Percentiles rank a stretch among this genome's conserved stretches.
These are phyloP conservation scores for Penicillium lagena DNA, from an alignment of 495 filamentous ascomycete genomes.

Conservation along the genomic window DNA sequence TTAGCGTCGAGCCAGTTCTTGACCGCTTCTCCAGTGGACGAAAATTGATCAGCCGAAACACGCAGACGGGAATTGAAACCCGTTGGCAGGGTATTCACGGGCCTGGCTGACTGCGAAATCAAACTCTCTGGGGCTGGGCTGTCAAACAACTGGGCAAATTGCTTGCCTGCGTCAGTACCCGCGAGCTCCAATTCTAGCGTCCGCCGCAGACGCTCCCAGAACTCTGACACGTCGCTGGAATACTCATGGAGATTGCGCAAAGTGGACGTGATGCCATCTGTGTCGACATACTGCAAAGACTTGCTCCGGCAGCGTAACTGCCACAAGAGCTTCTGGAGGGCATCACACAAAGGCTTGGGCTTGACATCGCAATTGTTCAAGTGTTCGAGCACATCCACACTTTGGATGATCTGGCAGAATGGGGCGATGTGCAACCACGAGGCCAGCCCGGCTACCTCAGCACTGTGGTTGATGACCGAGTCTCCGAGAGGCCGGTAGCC, in stretches of 20 bases:
- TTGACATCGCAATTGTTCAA: conserved; percentile 39
- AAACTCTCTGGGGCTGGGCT: conserved; percentile 15
- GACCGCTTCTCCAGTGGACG: conserved; percentile 27
- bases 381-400: conserved; percentile 42
- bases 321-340: conserved; percentile 42
- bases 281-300: conserved; percentile 36
- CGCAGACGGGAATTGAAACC: conserved; percentile 36
- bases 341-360: conserved; percentile 46
- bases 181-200: conserved; percentile 46
- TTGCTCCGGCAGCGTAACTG: conserved; percentile 28
- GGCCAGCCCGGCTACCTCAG: conserved; percentile 46
- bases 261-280: conserved; percentile 35
- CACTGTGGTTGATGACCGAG: conserved; percentile 42
- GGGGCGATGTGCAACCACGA: conserved; percentile 55
- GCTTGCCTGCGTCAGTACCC: conserved; percentile 33
- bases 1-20: conserved; percentile 24
- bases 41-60: conserved; percentile 28
- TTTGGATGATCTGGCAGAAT: conserved; percentile 50
- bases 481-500: conserved; percentile 50
- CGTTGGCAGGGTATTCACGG: conserved; percentile 27
- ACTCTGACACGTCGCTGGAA: conserved; percentile 41
- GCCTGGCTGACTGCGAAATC: not conserved
- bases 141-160: conserved; percentile 42
- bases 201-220: conserved; percentile 48
- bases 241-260: conserved; percentile 38